Base-by-base conservation (phyloP, 192 early-diverging fungal genomes). In the Geranomyces variabilis region DNA sequence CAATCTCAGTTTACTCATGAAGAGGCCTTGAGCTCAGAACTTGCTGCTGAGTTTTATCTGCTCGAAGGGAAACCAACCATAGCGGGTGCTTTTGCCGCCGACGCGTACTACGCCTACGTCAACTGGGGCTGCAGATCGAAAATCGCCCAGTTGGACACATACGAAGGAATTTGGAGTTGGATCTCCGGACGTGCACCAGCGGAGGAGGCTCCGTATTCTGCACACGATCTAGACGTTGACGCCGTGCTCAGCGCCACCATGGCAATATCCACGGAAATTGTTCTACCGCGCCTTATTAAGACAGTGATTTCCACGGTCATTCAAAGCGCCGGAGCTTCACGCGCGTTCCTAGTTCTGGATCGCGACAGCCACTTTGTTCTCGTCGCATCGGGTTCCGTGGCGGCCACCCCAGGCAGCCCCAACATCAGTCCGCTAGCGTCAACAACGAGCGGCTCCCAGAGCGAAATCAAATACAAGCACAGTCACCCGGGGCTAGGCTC, bases 231-330 rank as follows among this genome's bases (percentile, higher is more conserved):
- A 9, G 63, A 65, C 44, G 36, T 65, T n/a, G 63, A 65, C 22
- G 63, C 36, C 33, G 45, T 65, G 4, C 22, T 65, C 9, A 69
- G 41, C 21, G 67, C 67, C 8, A 55, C 67, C 1, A 58, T 34
- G 41, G 56, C 67, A 28, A 69, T 69, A 9, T 69, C 67, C 12
- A 55, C 48, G 1, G 67, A 69, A 44, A 69, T 69, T 58, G 67
- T 69, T 26, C 56, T 69, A 3, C 56, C 67, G 26, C n/a, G 51
- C 6, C 67, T 69, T 19, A 31, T 69, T 34, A 58, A 30, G 5
- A 21, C n/a, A 4, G 48, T 69, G 15, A 69, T 69, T 14, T 22
- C 34, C 28, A 69, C 29, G 3, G 56, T 69, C 24, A 43, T 69
- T 2, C 67, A 59, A 14, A 69, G 29, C 26, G 56, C 67, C 8